Base-by-base conservation (phyloP, 2,329 filamentous ascomycete genomes). In the Emergomyces orientalis region DNA sequence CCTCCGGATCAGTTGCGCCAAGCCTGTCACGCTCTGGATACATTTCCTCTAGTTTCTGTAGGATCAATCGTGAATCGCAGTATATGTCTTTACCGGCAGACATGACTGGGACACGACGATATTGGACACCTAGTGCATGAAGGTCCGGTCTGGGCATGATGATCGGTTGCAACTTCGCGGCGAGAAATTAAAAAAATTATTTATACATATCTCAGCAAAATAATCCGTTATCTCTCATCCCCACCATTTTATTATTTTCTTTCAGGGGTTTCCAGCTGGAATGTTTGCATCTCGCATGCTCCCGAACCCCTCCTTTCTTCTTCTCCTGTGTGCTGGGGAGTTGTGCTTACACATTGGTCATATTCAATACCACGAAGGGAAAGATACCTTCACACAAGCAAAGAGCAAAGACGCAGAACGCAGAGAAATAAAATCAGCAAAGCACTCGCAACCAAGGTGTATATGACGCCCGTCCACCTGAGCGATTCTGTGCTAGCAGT, bases 101-200 rank as follows among this genome's bases (percentile, higher is more conserved):
- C 59, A 90, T 74, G 59, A 90, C 70, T 1, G 88, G 88, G 63
- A 90, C 89, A 63, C 88, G 86, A 3, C 88, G 82, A 74, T 91
- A 87, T 7, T 78, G 76, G 62, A 90, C 79, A 32, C 85, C 86
- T 17, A 91, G 79, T 1, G 77, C 76, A 22, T 77, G 73, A 17
- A 90, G 71, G 71, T 89, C 86, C 0, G 86, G 86, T 32, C 88
- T 84, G 7, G 88, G 88, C 71, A 90, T 78, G 41, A 82, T 80
- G 2, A 79, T 76, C 0, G 88, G 86, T 84, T 90, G 87, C 59
- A 85, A 73, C 86, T 88, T 64, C 13, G 30, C 41, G 25, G 6
- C 13, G 47, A 19, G 58, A 60, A 59, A 13, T 34, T 49, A 27
- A 27, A 45, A 27, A 22, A 7, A 27, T 11, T 7, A 13, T 14